Base-by-base conservation (phyloP, 2,329 filamentous ascomycete genomes). In the Colletotrichum sp. region DNA sequence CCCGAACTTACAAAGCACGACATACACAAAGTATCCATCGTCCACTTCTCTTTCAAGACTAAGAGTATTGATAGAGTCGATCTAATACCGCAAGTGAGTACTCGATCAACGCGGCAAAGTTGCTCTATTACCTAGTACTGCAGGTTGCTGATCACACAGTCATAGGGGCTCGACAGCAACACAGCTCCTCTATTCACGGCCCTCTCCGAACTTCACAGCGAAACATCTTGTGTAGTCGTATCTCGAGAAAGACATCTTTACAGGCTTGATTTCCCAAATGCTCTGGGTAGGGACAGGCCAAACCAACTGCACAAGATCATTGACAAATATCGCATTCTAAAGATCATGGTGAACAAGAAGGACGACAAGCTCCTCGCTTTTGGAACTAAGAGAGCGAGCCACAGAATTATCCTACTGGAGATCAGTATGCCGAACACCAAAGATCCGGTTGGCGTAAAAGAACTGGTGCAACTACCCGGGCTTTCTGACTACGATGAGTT, bases 131-230 rank as follows among this genome's bases (percentile, higher is more conserved):
- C 18, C n/a, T 44, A 49, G n/a, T n/a, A 4, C 5, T 49, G n/a
- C 24, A 57, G 6, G 16, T 39, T n/a, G 30, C 62, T 65, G 16
- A 65, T 21, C 10, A 24, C 24, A 79, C 36, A 6, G n/a, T 21
- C 34, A 15, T 26, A 79, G 78, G 79, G 78, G 3, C 72, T 79
- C 21, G 80, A 80, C n/a, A 80, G 77, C 65, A 80, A 70, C 52
- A 80, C 78, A 10, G 79, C 78, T 3, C 78, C 79, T 6, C 78
- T 83, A 4, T 83, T 82, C 68, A 83, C 82, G 4, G 79, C 81
- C n/a, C 80, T 83, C 44, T 79, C 79, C 4, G 77, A 80, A 2
- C 80, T 82, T 21, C 78, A 76, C 24, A 63, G 71, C n/a, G 75
- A 77, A 26, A 57, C 68, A 12, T 71, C 77, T 13, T 81, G 81